phyloP scores from a whole-genome alignment of 2,329 filamentous ascomycete genomes.

The Aspergillus chevalieri region DNA sequence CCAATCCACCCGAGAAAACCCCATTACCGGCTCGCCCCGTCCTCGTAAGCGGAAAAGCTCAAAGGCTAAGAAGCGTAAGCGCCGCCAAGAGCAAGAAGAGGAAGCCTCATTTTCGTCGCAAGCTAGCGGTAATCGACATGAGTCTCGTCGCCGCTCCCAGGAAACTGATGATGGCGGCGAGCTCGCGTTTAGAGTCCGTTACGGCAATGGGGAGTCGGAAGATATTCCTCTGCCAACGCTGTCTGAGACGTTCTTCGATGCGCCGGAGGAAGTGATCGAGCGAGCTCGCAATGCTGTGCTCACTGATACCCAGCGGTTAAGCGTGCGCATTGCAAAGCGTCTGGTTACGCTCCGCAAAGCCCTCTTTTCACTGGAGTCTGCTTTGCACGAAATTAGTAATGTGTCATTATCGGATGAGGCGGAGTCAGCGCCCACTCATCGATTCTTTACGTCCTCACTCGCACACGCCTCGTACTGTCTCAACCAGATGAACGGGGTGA shows the following conservation, averaged over 20 bases:
- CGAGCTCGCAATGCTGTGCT: conserved; percentile 43
- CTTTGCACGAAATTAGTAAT: conserved; percentile 25
- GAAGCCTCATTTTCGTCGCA: conserved; percentile 35
- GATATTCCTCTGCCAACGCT: conserved; percentile 47
- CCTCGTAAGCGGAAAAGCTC: conserved; percentile 29
- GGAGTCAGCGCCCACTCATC: conserved; percentile 27
- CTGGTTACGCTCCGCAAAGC: conserved; percentile 50
- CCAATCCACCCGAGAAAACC: conserved; percentile 21
- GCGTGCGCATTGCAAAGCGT: conserved; percentile 51
- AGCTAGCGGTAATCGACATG: conserved; percentile 41
- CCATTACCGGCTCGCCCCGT: conserved; percentile 17
- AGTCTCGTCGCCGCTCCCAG: conserved; percentile 44
- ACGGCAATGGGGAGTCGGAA: conserved; percentile 55
- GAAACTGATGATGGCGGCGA: conserved; percentile 34
- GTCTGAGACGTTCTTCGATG: conserved; percentile 16
- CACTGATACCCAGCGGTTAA: conserved; percentile 47
- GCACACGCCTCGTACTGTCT: conserved; percentile 44
- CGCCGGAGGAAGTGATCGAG: conserved; percentile 31
- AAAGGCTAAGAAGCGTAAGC: conserved; percentile 52
- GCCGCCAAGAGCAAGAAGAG: conserved; percentile 38
- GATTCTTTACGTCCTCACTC: conserved; percentile 37
- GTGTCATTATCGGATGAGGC: conserved; percentile 13
- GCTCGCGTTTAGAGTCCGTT: conserved; percentile 51
- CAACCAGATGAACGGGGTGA: conserved; percentile 52
- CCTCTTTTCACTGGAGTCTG: conserved; percentile 48